Base-by-base conservation (phyloP, 2,329 filamentous ascomycete genomes). In the Neonectria faginata region DNA sequence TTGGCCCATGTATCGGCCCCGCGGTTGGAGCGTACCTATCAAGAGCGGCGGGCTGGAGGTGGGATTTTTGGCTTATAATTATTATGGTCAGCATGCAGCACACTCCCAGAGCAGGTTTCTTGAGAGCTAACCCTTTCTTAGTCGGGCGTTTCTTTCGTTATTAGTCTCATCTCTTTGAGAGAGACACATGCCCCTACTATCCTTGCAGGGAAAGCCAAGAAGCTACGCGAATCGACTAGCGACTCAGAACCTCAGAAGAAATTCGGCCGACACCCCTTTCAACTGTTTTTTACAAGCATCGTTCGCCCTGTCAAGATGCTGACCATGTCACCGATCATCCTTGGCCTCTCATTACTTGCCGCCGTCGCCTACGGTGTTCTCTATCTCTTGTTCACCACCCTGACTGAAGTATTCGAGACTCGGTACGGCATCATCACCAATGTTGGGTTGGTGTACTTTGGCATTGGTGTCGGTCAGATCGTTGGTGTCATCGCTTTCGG, bases 131-230 rank as follows among this genome's bases (percentile, higher is more conserved):
- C 42, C 14, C 25, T n/a, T 20, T 5, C 33, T n/a, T 29, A 65
- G 61, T 11, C 61, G 2, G 51, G 50, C 2, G 20, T 20, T 16
- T 31, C 54, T 22, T 44, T 65, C 16, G 14, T 45, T 7, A 5
- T 62, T 4, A 50, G 50, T 6, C 25, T 62, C 18, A 14, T 62
- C 12, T 31, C 42, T 4, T 27, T 58, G 7, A 29, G 52, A 9
- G 63, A 65, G 45, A 62, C 63, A 10, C 54, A 62, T 22, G 42
- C 48, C 10, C 54, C 54, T 12, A 63, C 79, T 0, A 79, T 91
- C 10, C 81, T 91, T 1, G 82, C 87, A 2, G 74, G 76, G 63
- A 89, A 89, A 75, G 87, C 88, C 0, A 80, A 84, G 48, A 91
- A 89, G 68, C 14, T 62, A 12, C 29, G 45, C 14, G 27, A 51